These are phyloP conservation scores for Yarrowia bubula DNA, from an alignment of 805 yeast genomes.

Conservation along the genomic window DNA sequence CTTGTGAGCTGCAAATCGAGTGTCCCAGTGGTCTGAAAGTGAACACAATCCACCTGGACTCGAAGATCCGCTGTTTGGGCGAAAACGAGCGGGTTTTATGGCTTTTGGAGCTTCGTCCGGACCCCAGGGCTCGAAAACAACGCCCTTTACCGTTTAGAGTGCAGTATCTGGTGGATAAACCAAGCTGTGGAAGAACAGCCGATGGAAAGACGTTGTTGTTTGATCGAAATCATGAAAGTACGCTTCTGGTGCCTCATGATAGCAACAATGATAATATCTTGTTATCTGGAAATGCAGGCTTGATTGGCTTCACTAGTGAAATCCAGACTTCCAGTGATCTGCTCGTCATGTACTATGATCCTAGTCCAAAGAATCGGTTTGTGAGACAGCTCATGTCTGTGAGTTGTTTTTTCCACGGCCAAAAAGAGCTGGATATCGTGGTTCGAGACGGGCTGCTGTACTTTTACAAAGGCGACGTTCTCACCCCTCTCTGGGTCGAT, in stretches of 20 bases:
- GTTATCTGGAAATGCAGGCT: not conserved
- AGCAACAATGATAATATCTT: not conserved
- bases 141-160: not conserved
- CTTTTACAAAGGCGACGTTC: not conserved
- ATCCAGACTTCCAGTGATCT: not conserved
- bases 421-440: not conserved
- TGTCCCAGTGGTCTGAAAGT: not conserved
- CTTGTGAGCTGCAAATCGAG: not conserved
- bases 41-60: not conserved
- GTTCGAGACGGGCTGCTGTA: not conserved
- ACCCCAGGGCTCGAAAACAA: not conserved
- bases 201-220: not conserved
- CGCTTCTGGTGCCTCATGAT: not conserved
- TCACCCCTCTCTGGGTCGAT: not conserved
- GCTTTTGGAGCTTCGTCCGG: conserved; percentile 2
- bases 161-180: not conserved
- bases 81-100: conserved; percentile 13
- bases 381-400: not conserved
- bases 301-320: not conserved
- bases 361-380: not conserved
- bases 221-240: not conserved
- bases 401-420: not conserved
- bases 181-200: not conserved
- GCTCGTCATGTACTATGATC: not conserved
- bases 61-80: not conserved